Conservation (phyloP, 2,329 filamentous ascomycete species). For the Fusarium floridanum region DNA sequence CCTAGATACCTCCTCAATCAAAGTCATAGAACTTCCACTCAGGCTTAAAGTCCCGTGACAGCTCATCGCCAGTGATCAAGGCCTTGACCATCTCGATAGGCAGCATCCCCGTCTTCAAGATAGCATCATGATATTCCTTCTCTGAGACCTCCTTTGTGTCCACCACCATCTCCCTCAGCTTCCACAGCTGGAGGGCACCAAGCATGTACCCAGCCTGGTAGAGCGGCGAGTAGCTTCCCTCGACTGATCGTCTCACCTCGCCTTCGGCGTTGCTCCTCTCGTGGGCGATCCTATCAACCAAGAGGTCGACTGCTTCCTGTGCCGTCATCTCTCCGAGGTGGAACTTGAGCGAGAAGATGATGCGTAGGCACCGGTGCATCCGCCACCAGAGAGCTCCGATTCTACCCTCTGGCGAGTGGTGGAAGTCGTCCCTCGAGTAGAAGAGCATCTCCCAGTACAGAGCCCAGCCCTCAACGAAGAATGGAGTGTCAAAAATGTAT, state of each 20-base stretch:
- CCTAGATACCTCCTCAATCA: slow-evolving; percentile 2
- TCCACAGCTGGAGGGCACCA: slow-evolving; percentile 30
- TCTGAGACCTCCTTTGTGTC: slow-evolving; percentile 15
- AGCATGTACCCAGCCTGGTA: slow-evolving; percentile 38
- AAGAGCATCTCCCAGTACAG: slow-evolving; percentile 38
- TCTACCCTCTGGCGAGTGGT: slow-evolving; percentile 21
- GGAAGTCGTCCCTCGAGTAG: slow-evolving; percentile 29
- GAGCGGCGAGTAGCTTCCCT: slow-evolving; percentile 29
- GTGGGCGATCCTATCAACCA: slow-evolving; percentile 15
- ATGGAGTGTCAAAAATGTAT: slow-evolving; percentile 27
- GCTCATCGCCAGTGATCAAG: slow-evolving; percentile 15
- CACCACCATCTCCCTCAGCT: slow-evolving; percentile 29
- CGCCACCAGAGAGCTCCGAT: slow-evolving; percentile 39
- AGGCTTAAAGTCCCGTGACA: slow-evolving; percentile 24
- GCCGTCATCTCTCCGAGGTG: slow-evolving; percentile 35
- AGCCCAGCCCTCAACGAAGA: slow-evolving; percentile 36
- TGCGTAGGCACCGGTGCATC: slow-evolving; percentile 30
- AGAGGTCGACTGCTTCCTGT: slow-evolving; percentile 28
- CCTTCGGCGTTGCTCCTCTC: slow-evolving; percentile 35
- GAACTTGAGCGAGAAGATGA: slow-evolving; percentile 25
- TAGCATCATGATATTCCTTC: slow-evolving; percentile 35
- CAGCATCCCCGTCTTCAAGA: slow-evolving; percentile 23
- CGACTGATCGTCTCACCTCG: slow-evolving; percentile 28
- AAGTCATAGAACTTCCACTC: slow-evolving; percentile 38
- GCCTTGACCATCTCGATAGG: slow-evolving; percentile 39